phyloP scores from a whole-genome alignment of 2,329 filamentous ascomycete genomes.

The Cercospora zeae-maydis region DNA sequence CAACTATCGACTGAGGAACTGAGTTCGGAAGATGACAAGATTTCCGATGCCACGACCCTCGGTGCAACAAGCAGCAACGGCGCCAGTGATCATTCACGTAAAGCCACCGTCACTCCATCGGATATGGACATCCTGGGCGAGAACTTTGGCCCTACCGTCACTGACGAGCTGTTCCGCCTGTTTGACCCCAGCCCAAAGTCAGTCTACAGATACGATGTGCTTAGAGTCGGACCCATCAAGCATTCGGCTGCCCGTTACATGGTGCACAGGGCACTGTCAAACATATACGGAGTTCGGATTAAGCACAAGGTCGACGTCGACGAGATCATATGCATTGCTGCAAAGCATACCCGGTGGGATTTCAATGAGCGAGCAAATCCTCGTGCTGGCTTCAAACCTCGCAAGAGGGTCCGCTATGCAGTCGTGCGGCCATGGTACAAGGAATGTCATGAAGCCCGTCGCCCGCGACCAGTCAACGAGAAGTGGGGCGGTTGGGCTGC shows the following conservation, averaged over 20 bases:
- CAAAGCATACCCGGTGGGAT: not conserved
- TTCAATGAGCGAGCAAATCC: not conserved
- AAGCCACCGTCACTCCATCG: not conserved
- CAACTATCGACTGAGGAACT: not conserved
- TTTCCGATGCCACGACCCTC: not conserved
- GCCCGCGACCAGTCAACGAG: not conserved
- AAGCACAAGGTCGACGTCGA: not conserved
- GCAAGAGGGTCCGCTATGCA: not conserved
- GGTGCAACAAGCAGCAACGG: not conserved
- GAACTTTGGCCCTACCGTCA: slow-evolving; percentile 6
- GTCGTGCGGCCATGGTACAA: slow-evolving; percentile 5
- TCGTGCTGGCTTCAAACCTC: not conserved
- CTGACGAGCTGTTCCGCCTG: not conserved
- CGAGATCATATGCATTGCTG: slow-evolving; percentile 9
- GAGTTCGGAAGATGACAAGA: not conserved
- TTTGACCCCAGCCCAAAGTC: slow-evolving; percentile 1
- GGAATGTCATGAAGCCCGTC: not conserved
- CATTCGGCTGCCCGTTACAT: not conserved
- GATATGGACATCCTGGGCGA: slow-evolving; percentile 10
- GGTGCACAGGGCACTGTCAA: slow-evolving; percentile 1
- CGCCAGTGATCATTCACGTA: not conserved
- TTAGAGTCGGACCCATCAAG: slow-evolving; percentile 2
- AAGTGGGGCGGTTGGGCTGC: not conserved
- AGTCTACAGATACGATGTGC: not conserved
- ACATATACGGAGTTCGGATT: slow-evolving; percentile 7